A percentile compares a stretch with the other conserved stretches of the same genome.
These are phyloP conservation scores for Ziziphus jujuba DNA, from an alignment of 306 rosid species.

Conservation along the genomic window DNA sequence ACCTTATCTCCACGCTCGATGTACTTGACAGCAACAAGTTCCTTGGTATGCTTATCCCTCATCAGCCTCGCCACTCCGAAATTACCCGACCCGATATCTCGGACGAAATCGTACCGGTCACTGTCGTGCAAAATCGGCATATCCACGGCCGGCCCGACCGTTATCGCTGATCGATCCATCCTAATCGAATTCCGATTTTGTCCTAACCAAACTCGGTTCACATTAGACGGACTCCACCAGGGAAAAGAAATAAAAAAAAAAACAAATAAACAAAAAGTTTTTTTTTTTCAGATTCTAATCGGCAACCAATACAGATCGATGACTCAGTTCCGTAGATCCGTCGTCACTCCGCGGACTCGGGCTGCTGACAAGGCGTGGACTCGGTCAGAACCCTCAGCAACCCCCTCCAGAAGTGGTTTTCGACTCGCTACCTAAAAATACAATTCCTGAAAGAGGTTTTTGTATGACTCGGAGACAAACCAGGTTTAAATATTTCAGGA, in stretches of 20 bases:
- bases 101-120: constrained; percentile 79
- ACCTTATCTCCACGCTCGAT: constrained; percentile 94
- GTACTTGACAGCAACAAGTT: constrained; percentile 90
- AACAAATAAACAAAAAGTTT: no score
- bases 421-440: no score
- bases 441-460: neutral
- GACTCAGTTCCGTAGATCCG: constrained; percentile 22
- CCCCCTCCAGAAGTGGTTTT: no score
- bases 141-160: constrained; percentile 73
- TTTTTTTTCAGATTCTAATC: neutral
- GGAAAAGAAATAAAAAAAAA: neutral
- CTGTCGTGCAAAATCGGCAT: constrained; percentile 94
- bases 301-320: constrained; percentile 15
- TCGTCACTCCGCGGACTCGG: constrained; percentile 10
- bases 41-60: constrained; percentile 80
- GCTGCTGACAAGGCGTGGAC: neutral
- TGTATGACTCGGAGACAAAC: constrained; percentile 21
- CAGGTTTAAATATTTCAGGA: neutral
- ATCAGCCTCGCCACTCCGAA: constrained; percentile 89
- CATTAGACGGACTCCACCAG: constrained; percentile 30
- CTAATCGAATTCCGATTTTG: constrained; percentile 10
- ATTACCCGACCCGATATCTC: constrained; percentile 88
- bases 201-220: constrained; percentile 30
- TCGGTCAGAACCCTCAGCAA: neutral
- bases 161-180: constrained; percentile 76